A percentile compares a stretch with the other conserved stretches of the same genome.
Conservation (phyloP, 116 monocot genomes). For the Posidonia oceanica region DNA sequence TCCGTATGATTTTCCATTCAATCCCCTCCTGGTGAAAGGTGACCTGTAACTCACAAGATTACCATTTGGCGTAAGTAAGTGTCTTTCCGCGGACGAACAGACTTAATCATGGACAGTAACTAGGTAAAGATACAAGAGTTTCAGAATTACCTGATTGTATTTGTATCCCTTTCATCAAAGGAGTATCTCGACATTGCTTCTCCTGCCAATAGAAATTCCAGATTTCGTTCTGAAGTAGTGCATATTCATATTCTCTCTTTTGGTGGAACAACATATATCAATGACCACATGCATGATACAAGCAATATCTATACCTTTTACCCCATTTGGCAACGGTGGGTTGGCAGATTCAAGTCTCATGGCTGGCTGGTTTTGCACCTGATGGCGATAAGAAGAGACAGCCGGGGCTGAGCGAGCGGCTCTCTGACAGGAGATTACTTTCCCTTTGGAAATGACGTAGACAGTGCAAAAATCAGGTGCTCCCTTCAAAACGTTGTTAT, state of each 20-base stretch:
- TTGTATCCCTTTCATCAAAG: slow-evolving; percentile 13
- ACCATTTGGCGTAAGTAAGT: background rate
- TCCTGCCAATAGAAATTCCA: background rate
- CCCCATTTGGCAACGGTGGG: background rate
- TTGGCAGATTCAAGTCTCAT: background rate
- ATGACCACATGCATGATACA: too few relatives aligned
- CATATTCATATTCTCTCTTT: too few relatives aligned
- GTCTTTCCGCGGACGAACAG: background rate
- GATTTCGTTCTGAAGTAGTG: background rate
- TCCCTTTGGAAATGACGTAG: slow-evolving; percentile 34
- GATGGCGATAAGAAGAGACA: slow-evolving; percentile 14
- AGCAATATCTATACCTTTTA: background rate
- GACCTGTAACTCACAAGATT: slow-evolving; percentile 23
- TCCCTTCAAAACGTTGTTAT: slow-evolving; percentile 18
- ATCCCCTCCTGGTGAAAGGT: slow-evolving; percentile 26
- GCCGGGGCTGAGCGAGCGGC: slow-evolving; percentile 31
- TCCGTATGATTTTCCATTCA: slow-evolving; percentile 13
- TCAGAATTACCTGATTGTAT: slow-evolving; percentile 11
- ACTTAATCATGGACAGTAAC: background rate
- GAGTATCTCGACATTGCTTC: background rate
- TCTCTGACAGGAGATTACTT: slow-evolving; percentile 27
- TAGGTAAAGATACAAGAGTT: background rate
- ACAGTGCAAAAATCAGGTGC: slow-evolving; percentile 40
- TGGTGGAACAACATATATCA: too few relatives aligned
- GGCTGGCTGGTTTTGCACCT: slow-evolving; percentile 8